phyloP scores from a whole-genome alignment of 208 protist species.

The Leishmania tropica region DNA sequence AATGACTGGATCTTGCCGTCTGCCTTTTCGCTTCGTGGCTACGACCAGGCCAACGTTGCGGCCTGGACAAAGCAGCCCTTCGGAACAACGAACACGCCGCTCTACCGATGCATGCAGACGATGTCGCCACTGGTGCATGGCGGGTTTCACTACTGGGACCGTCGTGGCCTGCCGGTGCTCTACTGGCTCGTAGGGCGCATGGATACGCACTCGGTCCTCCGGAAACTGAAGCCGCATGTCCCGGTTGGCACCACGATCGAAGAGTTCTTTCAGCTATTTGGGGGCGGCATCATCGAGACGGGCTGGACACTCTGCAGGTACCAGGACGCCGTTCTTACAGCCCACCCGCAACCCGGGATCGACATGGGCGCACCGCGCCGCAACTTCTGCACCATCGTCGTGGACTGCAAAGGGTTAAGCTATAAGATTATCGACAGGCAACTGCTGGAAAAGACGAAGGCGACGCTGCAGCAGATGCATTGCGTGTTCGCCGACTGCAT shows the following conservation, averaged over 20 bases:
- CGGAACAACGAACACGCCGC: slow-evolving; percentile 8
- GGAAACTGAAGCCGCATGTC: slow-evolving; percentile 39
- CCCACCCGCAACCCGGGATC: slow-evolving; percentile 33
- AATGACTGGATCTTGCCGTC: slow-evolving; percentile 41
- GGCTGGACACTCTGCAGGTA: slow-evolving; percentile 49
- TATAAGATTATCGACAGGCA: slow-evolving; percentile 70
- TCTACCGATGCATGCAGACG: slow-evolving; percentile 41
- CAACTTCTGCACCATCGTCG: slow-evolving; percentile 50
- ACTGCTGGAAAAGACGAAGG: slow-evolving; percentile 55
- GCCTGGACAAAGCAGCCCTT: slow-evolving; percentile 4
- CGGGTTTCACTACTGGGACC: slow-evolving; percentile 67
- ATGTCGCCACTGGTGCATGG: slow-evolving; percentile 33
- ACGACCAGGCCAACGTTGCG: slow-evolving; percentile 36
- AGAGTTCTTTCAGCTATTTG: slow-evolving; percentile 39
- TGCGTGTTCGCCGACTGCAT: slow-evolving; percentile 57
- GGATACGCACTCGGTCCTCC: slow-evolving; percentile 36
- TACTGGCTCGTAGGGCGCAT: slow-evolving; percentile 50
- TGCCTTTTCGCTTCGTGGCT: slow-evolving; percentile 61
- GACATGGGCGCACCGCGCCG: slow-evolving; percentile 37
- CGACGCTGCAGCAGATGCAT: slow-evolving; percentile 41
- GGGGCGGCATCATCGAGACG: slow-evolving; percentile 36
- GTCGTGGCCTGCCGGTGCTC: slow-evolving; percentile 45
- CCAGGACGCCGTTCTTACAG: slow-evolving; percentile 37
- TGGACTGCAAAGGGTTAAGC: slow-evolving; percentile 54
- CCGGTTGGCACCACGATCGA: slow-evolving; percentile 37